Conservation (phyloP, 495 filamentous ascomycete species). For the Penicillium macrosclerotiorum region DNA sequence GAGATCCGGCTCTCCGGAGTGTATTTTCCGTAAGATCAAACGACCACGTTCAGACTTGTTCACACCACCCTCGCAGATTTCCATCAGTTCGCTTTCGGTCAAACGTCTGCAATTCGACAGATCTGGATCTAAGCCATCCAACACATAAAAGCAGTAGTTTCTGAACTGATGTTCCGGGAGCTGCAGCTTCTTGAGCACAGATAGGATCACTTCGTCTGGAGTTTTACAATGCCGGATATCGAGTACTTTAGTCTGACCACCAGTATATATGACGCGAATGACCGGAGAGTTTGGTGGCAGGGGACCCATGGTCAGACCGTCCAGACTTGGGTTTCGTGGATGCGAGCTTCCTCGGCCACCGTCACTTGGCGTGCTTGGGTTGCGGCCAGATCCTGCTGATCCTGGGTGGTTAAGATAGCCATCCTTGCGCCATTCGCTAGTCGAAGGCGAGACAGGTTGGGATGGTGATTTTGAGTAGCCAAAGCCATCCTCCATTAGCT, state of each 20-base stretch:
- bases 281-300: conserved; percentile 76
- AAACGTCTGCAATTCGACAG: conserved; percentile 74
- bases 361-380: conserved; percentile 46
- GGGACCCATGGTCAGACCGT: conserved; percentile 76
- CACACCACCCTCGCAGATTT: conserved; percentile 66
- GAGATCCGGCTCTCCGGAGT: conserved; percentile 78
- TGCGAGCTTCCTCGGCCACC: conserved; percentile 41
- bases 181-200: conserved; percentile 78
- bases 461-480: conserved; percentile 54
- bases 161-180: conserved; percentile 72
- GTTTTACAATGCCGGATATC: conserved; percentile 86
- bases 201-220: conserved; percentile 83
- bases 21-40: conserved; percentile 85
- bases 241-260: conserved; percentile 85
- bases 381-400: conserved; percentile 47
- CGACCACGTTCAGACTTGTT: conserved; percentile 73
- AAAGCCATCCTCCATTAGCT: conserved; percentile 51
- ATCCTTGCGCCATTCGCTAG: conserved; percentile 49
- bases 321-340: conserved; percentile 67
- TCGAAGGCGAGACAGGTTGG: conserved; percentile 68
- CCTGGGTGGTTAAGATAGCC: conserved; percentile 53
- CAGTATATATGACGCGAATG: conserved; percentile 88
- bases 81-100: conserved; percentile 79
- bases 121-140: conserved; percentile 81
- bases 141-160: conserved; percentile 79